These are phyloP conservation scores for Corchorus capsularis DNA, from an alignment of 345 rosid species.

Conservation along the genomic window DNA sequence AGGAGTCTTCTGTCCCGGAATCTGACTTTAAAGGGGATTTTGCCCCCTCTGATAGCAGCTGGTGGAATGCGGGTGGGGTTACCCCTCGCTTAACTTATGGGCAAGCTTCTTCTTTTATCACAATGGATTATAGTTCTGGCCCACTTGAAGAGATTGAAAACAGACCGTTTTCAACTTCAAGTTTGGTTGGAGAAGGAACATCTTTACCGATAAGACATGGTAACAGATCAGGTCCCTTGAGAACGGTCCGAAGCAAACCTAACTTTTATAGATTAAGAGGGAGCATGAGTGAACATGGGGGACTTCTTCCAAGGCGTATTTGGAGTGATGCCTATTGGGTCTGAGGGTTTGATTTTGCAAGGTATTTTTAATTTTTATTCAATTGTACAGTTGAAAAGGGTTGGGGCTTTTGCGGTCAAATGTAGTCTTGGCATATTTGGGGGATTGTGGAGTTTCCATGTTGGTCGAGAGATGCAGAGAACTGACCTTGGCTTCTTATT, in stretches of 20 bases:
- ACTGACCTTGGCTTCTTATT: constrained; percentile 31
- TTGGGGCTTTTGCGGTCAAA: constrained; percentile 23
- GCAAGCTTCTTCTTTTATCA: constrained; percentile 79
- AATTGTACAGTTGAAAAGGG: constrained; percentile 39
- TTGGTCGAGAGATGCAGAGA: constrained; percentile 7
- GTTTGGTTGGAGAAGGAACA: constrained; percentile 49
- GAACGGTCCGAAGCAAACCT: constrained; percentile 69
- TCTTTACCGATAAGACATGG: constrained; percentile 62
- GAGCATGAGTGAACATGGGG: constrained; percentile 95
- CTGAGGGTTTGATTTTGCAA: constrained; percentile 27
- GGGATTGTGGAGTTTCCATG: constrained; percentile 15
- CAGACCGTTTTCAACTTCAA: constrained; percentile 65
- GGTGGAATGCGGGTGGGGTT: constrained; percentile 81
- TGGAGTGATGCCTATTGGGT: constrained; percentile 39
- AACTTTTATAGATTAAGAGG: constrained; percentile 72
- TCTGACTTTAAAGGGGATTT: constrained; percentile 81
- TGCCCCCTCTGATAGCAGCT: constrained; percentile 76
- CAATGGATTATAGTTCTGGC: constrained; percentile 96
- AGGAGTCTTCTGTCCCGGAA: constrained; percentile 79
- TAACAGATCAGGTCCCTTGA: constrained; percentile 91
- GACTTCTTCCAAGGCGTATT: constrained; percentile 44
- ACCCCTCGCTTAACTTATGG: constrained; percentile 78
- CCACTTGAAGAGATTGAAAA: constrained; percentile 70
- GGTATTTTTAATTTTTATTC: not conserved
- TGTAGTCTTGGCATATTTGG: constrained; percentile 10